Evolutionary conservation across 148 eudicot genomes (phyloP), one percentile per base, ranked within the genome.

Genomic region (Chenopodium album): DNA sequence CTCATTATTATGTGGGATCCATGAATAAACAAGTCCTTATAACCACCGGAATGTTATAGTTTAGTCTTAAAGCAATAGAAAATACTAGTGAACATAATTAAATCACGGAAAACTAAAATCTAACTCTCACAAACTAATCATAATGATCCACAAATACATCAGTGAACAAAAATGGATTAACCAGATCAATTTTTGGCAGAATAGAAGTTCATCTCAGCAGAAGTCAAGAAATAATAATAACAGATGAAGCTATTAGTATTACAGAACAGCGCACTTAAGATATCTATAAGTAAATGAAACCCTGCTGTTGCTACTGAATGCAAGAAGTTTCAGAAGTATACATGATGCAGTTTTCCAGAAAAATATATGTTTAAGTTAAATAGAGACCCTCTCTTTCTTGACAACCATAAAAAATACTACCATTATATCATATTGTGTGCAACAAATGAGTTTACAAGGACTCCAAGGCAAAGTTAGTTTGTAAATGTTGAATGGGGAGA

Each of bases 1-100:
- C 34, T 67, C 46, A 80, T 71, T 72, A 78, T 72, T 77, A 34
- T 31, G 86, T 80, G 77, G 81, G 78, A 70, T 71, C 77, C 81
- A 80, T 68, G 54, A 71, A 80, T 32, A 13, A 76, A 29, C 72
- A 79, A 29, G 69, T 79, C 71, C 22, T 78, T 37, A 37, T 5
- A 76, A 26, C 52, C 83, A 76, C 82, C 80, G 31, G 73, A 84
- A 31, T 71, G 62, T 41, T 62, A 23, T 67, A 80, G 46, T n/a
- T 63, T 52, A 34, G 44, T 64, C 81, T 48, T 77, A 71, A 63
- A 52, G 65, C 20, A 37, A 68, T 54, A 16, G 73, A 76, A 69
- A 46, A 69, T 56, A 41, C 11, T 54, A 52, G 44, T 26, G 71
- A 62, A 72, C 69, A 60, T 80, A 34, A n/a, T 62, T 72, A 23